Conservation (phyloP, 2,329 filamentous ascomycete species). For the Hysterium pulicare region DNA sequence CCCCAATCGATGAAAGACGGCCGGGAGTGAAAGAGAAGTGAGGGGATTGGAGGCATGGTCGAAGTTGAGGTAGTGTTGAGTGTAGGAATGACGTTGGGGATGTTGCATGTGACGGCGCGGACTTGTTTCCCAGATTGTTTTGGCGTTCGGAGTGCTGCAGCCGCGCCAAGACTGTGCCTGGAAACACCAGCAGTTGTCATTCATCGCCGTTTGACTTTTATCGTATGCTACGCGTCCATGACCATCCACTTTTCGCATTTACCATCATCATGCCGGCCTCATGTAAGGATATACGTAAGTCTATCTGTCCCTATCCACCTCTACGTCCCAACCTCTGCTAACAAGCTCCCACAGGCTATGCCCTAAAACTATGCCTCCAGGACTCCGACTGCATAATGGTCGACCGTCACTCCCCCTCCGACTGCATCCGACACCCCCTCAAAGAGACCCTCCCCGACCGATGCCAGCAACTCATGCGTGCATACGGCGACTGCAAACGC, state of each 20-base stretch:
- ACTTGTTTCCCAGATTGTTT: neutral
- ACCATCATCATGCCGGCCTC: constrained; percentile 86
- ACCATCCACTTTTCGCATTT: too few species aligned
- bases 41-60: neutral
- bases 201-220: neutral
- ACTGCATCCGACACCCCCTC: constrained; percentile 83
- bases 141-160: too few species aligned
- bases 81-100: neutral
- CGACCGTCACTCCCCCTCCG: constrained; percentile 77
- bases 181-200: neutral
- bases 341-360: constrained; percentile 62
- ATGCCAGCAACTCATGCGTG: constrained; percentile 90
- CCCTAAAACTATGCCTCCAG: constrained; percentile 91
- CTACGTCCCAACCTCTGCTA: constrained; percentile 5
- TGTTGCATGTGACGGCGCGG: neutral
- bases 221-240: neutral
- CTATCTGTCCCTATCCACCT: neutral
- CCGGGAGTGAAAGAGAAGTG: neutral
- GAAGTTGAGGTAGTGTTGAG: neutral
- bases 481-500: constrained; percentile 91
- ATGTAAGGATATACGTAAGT: constrained; percentile 91
- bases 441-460: constrained; percentile 76
- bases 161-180: neutral
- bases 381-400: constrained; percentile 96
- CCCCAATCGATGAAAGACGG: neutral